These are phyloP conservation scores for Linnemannia exigua DNA, from an alignment of 192 early-diverging fungal genomes.

Conservation along the genomic window DNA sequence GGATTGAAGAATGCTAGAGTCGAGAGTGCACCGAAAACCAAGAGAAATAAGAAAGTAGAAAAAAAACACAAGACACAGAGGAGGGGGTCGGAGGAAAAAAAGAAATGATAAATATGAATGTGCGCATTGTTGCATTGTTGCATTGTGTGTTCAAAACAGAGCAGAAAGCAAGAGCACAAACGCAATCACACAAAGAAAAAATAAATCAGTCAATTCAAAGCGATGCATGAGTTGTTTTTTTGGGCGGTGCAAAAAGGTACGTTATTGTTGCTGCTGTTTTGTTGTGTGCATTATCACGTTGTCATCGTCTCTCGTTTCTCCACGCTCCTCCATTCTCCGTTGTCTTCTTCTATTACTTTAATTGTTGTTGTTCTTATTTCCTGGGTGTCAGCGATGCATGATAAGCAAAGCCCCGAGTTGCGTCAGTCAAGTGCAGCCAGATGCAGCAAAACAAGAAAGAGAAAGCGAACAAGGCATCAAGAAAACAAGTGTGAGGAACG, in stretches of 20 bases:
- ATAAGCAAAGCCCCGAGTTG: too few species aligned
- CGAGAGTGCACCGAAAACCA: neutral
- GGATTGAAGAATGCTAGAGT: neutral
- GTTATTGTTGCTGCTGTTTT: neutral
- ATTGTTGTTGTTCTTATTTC: too few species aligned
- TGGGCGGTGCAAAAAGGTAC: neutral
- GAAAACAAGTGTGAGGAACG: too few species aligned
- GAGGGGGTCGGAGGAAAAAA: neutral
- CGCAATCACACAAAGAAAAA: neutral
- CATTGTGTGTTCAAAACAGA: neutral
- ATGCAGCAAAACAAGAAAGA: too few species aligned
- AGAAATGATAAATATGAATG: neutral
- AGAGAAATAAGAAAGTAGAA: neutral
- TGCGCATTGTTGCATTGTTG: neutral
- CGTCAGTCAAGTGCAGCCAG: too few species aligned
- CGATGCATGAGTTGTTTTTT: neutral
- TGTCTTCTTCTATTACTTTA: too few species aligned
- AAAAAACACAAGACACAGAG: neutral
- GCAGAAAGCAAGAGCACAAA: neutral
- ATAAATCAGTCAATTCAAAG: neutral
- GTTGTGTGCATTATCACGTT: neutral
- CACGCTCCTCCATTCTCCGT: too few species aligned
- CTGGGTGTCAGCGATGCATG: too few species aligned
- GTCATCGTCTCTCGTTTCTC: neutral
- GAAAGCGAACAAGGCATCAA: too few species aligned